Evolutionary conservation across 768 basidiomycete genomes (phyloP), one percentile per base, ranked within the genome.

Genomic region (Mycena epipterygia): DNA sequence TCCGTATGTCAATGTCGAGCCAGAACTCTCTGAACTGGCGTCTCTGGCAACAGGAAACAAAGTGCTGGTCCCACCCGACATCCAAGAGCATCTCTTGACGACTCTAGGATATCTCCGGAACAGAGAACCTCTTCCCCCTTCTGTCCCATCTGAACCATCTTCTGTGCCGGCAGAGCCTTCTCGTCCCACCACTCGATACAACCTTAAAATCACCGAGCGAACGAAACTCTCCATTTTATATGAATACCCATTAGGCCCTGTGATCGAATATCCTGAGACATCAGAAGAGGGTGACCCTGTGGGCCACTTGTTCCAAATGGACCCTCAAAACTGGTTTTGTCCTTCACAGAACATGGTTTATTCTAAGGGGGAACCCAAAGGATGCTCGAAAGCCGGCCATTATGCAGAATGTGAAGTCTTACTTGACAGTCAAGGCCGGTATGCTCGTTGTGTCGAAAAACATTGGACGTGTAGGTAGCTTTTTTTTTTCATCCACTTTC

Each of bases 261-360:
- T 33, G 13, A 5, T 62, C 23, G 60, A 62, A 49, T 62, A 62
- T 62, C 60, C 60, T 3, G 42, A 46, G 21, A 62, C 44, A 2
- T 11, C 42, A 23, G 60, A 27, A 5, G n/a, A 49, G 2, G 16
- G 21, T 35, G n/a, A n/a, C n/a, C n/a, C n/a, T n/a, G 46, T 62
- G 5, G 60, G 60, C 25, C 60, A 62, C 17, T 46, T 62, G 2
- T 35, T 62, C n/a, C 6, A 33, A 5, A 48, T 30, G 11, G 44
- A 48, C 14, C 53, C 60, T 35, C 44, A 32, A 2, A 13, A 35
- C 19, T 55, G 42, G 60, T 5, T 2, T 14, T 14, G 2, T 3
- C 60, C 42, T 13, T 13, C 17, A 13, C 30, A 5, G 2, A 35
- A 55, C 29, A 33, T 55, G 5, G 32, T 16, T 3, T 55, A 55